phyloP scores from a whole-genome alignment of 768 basidiomycete genomes.

The Fomitopsis pulvina region DNA sequence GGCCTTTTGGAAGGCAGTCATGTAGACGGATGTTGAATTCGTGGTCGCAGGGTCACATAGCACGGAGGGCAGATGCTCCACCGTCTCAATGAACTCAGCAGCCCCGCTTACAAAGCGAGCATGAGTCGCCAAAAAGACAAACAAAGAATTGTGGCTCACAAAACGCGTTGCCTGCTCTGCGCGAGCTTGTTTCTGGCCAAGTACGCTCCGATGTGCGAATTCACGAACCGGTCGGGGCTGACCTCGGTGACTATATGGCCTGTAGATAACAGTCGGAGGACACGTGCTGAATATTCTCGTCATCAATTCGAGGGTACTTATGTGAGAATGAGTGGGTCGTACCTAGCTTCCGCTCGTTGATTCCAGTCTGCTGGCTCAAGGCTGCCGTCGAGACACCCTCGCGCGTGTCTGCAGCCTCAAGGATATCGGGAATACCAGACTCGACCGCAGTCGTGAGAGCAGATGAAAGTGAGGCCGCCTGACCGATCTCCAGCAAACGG shows the following conservation, averaged over 20 bases:
- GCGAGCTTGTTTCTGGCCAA: neutral
- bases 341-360: constrained; percentile 4
- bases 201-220: neutral
- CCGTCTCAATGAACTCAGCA: neutral
- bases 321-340: neutral
- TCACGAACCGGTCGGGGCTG: neutral
- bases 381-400: neutral
- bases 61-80: constrained; percentile 6
- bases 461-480: neutral
- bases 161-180: neutral
- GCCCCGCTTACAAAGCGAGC: neutral
- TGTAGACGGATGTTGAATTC: neutral
- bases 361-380: neutral
- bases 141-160: neutral
- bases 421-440: constrained; percentile 4
- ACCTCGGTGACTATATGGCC: constrained; percentile 1
- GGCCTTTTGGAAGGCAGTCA: constrained; percentile 6
- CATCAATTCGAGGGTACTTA: neutral
- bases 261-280: neutral
- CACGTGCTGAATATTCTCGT: neutral
- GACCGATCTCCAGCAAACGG: constrained; percentile 4
- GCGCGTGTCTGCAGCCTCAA: neutral
- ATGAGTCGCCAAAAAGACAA: neutral
- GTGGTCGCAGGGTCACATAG: constrained; percentile 5
- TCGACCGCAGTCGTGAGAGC: constrained; percentile 4